Evolutionary conservation across 495 filamentous ascomycete species (phyloP).

Genomic region (Penicillium parvum): DNA sequence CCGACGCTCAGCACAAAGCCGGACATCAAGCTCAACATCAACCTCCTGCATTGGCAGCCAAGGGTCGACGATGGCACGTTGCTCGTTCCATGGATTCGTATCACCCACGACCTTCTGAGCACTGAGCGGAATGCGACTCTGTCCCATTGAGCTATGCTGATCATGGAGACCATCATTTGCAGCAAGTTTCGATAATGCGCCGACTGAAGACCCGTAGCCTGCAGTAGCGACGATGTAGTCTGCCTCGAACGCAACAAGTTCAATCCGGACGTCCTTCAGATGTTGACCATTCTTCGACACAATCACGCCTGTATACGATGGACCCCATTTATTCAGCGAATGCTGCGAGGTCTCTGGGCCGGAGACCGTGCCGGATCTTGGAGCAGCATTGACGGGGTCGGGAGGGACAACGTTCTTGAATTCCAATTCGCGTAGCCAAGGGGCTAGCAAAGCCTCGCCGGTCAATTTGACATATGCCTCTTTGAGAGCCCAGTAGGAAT

Average conservation of each 20-base stretch:
- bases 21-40: constrained; percentile 24
- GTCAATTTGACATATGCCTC: constrained; percentile 95
- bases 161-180: too few species aligned
- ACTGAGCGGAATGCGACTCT: constrained; percentile 17
- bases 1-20: constrained; percentile 21
- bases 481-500: constrained; percentile 82
- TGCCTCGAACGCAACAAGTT: constrained; percentile 56
- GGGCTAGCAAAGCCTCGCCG: constrained; percentile 77
- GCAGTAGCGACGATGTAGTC: constrained; percentile 61
- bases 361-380: constrained; percentile 1
- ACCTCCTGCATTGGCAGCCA: constrained; percentile 28
- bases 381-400: constrained; percentile 21
- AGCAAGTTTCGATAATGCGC: constrained; percentile 10
- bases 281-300: constrained; percentile 46
- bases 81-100: constrained; percentile 17
- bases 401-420: constrained; percentile 63
- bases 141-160: too few species aligned
- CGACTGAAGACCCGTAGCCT: constrained; percentile 31
- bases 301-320: constrained; percentile 46
- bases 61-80: constrained; percentile 13
- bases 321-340: constrained; percentile 40
- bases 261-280: constrained; percentile 53
- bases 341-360: constrained; percentile 16
- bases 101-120: constrained; percentile 13
- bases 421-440: constrained; percentile 68